Conservation (phyloP, 768 basidiomycete genomes). For the Tulasnella sp. region DNA sequence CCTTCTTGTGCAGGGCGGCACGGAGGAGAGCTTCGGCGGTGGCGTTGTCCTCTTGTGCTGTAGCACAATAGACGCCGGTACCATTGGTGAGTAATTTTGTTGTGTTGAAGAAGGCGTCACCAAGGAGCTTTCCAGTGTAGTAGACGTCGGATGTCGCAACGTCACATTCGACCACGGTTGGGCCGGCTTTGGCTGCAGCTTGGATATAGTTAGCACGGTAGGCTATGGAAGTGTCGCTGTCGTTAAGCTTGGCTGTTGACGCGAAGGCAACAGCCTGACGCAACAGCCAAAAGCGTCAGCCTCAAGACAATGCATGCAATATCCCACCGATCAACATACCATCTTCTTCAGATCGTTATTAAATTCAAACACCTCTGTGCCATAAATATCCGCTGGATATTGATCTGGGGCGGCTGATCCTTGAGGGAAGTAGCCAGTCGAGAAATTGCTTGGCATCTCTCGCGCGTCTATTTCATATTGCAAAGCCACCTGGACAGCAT, state of each 20-base stretch:
- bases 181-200: constrained; percentile 26
- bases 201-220: constrained; percentile 28
- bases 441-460: constrained; percentile 31
- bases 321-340: neutral
- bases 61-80: constrained; percentile 27
- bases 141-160: constrained; percentile 33
- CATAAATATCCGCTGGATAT: constrained; percentile 28
- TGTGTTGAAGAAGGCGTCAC: constrained; percentile 31
- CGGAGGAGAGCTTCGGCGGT: constrained; percentile 32
- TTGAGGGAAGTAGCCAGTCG: constrained; percentile 32
- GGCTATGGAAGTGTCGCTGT: constrained; percentile 26
- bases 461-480: constrained; percentile 36
- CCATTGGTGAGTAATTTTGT: constrained; percentile 31
- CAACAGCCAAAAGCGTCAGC: neutral
- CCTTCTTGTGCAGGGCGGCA: constrained; percentile 26
- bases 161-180: constrained; percentile 28
- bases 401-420: constrained; percentile 26
- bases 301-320: neutral
- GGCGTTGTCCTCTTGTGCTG: constrained; percentile 36
- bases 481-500: constrained; percentile 31
- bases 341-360: constrained; percentile 30
- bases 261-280: constrained; percentile 28
- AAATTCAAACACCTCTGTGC: constrained; percentile 39
- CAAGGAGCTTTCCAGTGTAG: constrained; percentile 31
- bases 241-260: constrained; percentile 27